Evolutionary conservation across 2,329 filamentous ascomycete species (phyloP).

Genomic region (Fonsecaea multimorphosa): DNA sequence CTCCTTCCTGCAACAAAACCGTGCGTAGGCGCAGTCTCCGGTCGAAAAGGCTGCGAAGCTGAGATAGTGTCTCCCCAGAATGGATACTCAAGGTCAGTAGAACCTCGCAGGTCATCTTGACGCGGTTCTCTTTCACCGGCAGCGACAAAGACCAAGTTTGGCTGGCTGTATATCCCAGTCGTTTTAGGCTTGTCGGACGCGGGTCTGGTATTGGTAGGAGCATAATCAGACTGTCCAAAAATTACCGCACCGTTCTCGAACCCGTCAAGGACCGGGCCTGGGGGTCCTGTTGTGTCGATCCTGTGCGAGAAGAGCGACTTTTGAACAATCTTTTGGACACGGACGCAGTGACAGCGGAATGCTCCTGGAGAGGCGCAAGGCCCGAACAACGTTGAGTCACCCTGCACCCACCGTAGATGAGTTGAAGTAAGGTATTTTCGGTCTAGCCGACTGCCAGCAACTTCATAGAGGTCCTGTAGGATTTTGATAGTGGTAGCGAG

Average conservation of each 20-base stretch:
- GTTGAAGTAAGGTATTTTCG: constrained; percentile 29
- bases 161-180: neutral
- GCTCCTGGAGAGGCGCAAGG: neutral
- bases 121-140: neutral
- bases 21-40: neutral
- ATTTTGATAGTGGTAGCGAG: constrained; percentile 8
- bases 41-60: neutral
- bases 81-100: neutral
- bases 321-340: neutral
- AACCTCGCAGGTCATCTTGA: neutral
- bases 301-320: neutral
- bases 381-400: neutral
- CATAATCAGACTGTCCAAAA: neutral
- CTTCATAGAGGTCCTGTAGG: constrained; percentile 8
- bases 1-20: neutral
- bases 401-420: neutral
- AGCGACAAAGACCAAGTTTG: neutral
- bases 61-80: neutral
- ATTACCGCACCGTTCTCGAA: neutral
- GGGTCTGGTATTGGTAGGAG: neutral
- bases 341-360: neutral
- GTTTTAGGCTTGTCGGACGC: neutral
- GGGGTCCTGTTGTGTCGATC: neutral
- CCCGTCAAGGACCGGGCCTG: neutral
- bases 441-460: constrained; percentile 3